These are phyloP conservation scores for Talaromyces proteolyticus DNA, from an alignment of 495 filamentous ascomycete species.

Conservation along the genomic window DNA sequence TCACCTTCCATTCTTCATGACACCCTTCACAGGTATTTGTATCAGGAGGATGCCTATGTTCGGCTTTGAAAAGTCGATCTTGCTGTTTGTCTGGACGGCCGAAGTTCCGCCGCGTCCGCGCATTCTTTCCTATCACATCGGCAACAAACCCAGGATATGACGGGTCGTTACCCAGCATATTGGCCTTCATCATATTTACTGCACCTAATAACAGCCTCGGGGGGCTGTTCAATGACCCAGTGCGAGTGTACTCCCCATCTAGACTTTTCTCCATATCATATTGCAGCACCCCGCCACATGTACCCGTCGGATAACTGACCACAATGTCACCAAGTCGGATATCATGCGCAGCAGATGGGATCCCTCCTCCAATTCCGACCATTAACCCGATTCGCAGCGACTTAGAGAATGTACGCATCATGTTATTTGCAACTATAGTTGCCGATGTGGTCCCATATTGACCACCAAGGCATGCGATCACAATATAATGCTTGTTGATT, in stretches of 20 bases:
- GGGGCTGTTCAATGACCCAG: slow-evolving; percentile 22
- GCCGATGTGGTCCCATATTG: slow-evolving; percentile 9
- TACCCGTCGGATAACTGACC: slow-evolving; percentile 11
- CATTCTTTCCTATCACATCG: slow-evolving; percentile 10
- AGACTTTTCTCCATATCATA: slow-evolving; percentile 15
- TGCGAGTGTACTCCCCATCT: slow-evolving; percentile 17
- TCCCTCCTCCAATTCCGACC: slow-evolving; percentile 33
- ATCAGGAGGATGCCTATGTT: slow-evolving; percentile 11
- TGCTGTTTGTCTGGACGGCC: slow-evolving; percentile 3
- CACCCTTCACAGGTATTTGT: slow-evolving; percentile 10
- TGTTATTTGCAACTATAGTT: slow-evolving; percentile 21
- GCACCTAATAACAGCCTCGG: slow-evolving; percentile 19
- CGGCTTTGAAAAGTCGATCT: slow-evolving; percentile 17
- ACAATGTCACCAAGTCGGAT: slow-evolving; percentile 38
- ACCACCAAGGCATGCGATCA: slow-evolving; percentile 20
- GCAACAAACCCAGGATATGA: slow-evolving; percentile 13
- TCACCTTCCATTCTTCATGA: slow-evolving; percentile 6
- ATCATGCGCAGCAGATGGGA: slow-evolving; percentile 16
- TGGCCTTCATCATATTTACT: slow-evolving; percentile 16
- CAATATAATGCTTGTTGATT: slow-evolving; percentile 27
- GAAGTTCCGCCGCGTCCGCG: slow-evolving; percentile 15
- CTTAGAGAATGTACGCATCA: slow-evolving; percentile 26
- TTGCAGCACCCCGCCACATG: slow-evolving; percentile 11
- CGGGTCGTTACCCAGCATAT: not conserved
- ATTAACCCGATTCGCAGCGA: slow-evolving; percentile 29